Evolutionary conservation across 495 filamentous ascomycete species (phyloP).

Genomic region (Gamarada debralockiae): DNA sequence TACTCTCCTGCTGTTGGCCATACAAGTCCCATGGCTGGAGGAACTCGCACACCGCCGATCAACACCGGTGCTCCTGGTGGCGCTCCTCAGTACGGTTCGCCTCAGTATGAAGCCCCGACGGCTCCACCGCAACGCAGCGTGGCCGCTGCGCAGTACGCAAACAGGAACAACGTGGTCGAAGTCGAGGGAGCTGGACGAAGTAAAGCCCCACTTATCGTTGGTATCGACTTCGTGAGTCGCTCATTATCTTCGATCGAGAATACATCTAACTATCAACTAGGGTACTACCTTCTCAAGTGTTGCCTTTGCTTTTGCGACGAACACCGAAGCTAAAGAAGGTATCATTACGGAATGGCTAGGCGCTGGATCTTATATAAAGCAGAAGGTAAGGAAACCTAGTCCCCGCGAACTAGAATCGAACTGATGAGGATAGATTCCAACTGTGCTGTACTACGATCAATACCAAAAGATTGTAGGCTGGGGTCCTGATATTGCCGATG

Average conservation of each 20-base stretch:
- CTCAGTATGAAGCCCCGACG: slow-evolving; percentile 16
- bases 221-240: slow-evolving; percentile 71
- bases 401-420: too few species aligned
- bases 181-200: slow-evolving; percentile 81
- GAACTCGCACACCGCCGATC: slow-evolving; percentile 61
- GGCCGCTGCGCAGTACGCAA: slow-evolving; percentile 41
- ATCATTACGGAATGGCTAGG: slow-evolving; percentile 78
- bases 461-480: slow-evolving; percentile 75
- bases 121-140: slow-evolving; percentile 16
- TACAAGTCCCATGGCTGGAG: slow-evolving; percentile 47
- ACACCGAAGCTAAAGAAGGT: slow-evolving; percentile 73
- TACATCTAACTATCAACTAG: slow-evolving; percentile 31
- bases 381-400: slow-evolving; percentile 52
- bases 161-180: slow-evolving; percentile 61
- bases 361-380: slow-evolving; percentile 70
- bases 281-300: slow-evolving; percentile 75
- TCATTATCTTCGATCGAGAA: too few species aligned
- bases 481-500: slow-evolving; percentile 74
- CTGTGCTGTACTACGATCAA: slow-evolving; percentile 72
- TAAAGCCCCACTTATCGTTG: slow-evolving; percentile 76
- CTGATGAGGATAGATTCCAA: slow-evolving; percentile 72
- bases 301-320: slow-evolving; percentile 71
- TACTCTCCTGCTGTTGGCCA: slow-evolving; percentile 51
- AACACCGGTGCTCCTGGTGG: slow-evolving; percentile 53
- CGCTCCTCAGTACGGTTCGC: slow-evolving; percentile 21